Conservation (phyloP, 2,329 filamentous ascomycete species). For the Cladophialophora yegresii region DNA sequence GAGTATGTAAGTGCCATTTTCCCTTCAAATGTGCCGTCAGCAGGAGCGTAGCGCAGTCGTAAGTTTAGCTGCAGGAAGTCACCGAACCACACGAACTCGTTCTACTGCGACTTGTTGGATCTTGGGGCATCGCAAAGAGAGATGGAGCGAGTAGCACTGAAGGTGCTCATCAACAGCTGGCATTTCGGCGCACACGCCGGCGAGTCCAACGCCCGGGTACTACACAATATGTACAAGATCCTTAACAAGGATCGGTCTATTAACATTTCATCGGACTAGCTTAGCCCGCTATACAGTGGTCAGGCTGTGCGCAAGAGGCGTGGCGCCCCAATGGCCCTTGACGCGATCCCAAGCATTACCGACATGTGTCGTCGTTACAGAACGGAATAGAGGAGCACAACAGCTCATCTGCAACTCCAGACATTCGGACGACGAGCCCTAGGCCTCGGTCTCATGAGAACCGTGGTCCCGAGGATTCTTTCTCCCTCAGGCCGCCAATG, state of each 20-base stretch:
- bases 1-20: neutral
- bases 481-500: conserved; percentile 93
- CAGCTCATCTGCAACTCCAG: neutral
- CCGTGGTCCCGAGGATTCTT: conserved; percentile 52
- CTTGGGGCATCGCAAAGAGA: neutral
- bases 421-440: neutral
- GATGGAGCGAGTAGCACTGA: neutral
- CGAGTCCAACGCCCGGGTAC: conserved; percentile 8
- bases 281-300: conserved; percentile 20
- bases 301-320: conserved; percentile 5
- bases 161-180: conserved; percentile 1
- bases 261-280: conserved; percentile 16
- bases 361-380: neutral
- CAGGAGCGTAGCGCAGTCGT: neutral
- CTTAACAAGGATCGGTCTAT: conserved; percentile 11
- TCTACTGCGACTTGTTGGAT: neutral
- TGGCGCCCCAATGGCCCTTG: neutral
- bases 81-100: neutral
- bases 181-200: conserved; percentile 12
- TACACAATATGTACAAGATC: conserved; percentile 32
- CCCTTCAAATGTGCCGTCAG: neutral
- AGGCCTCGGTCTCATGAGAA: conserved; percentile 23
- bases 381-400: neutral
- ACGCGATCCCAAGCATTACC: neutral
- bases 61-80: neutral